phyloP scores from a whole-genome alignment of 2,329 filamentous ascomycete genomes.

The Thelonectria olida region DNA sequence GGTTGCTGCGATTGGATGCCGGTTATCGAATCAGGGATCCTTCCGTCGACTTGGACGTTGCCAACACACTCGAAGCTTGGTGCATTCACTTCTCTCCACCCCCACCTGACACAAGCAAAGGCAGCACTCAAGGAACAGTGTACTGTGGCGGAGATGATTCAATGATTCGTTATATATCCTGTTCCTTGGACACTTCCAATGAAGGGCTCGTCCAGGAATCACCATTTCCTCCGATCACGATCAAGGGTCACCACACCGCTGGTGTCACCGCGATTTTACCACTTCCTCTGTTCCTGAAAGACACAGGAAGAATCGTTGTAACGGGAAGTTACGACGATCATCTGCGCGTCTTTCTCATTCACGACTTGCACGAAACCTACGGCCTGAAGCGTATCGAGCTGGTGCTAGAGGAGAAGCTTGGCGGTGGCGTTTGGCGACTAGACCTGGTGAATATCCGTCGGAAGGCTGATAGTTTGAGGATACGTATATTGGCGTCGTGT shows the following conservation, averaged over 20 bases:
- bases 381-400: constrained; percentile 56
- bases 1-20: constrained; percentile 59
- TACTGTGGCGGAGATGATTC: constrained; percentile 83
- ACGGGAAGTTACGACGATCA: constrained; percentile 94
- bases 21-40: constrained; percentile 50
- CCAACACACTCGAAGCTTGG: constrained; percentile 77
- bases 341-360: constrained; percentile 72
- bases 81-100: constrained; percentile 67
- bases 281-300: constrained; percentile 54
- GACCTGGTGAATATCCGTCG: constrained; percentile 62
- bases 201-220: constrained; percentile 24
- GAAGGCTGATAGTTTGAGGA: constrained; percentile 40
- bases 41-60: constrained; percentile 50
- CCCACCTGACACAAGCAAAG: constrained; percentile 17
- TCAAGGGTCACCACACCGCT: constrained; percentile 71
- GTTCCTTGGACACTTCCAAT: constrained; percentile 29
- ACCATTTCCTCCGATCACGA: constrained; percentile 39
- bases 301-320: constrained; percentile 68
- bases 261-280: constrained; percentile 90
- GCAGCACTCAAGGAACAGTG: constrained; percentile 50
- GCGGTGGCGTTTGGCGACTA: constrained; percentile 87
- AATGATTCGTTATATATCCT: constrained; percentile 60
- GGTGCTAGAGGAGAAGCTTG: constrained; percentile 73
- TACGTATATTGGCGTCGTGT: constrained; percentile 81
- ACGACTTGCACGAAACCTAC: constrained; percentile 52